A percentile compares a stretch with the other conserved stretches of the same genome.
Evolutionary conservation across 2,329 filamentous ascomycete species (phyloP).

Genomic region (Sordariomycetes sp.): DNA sequence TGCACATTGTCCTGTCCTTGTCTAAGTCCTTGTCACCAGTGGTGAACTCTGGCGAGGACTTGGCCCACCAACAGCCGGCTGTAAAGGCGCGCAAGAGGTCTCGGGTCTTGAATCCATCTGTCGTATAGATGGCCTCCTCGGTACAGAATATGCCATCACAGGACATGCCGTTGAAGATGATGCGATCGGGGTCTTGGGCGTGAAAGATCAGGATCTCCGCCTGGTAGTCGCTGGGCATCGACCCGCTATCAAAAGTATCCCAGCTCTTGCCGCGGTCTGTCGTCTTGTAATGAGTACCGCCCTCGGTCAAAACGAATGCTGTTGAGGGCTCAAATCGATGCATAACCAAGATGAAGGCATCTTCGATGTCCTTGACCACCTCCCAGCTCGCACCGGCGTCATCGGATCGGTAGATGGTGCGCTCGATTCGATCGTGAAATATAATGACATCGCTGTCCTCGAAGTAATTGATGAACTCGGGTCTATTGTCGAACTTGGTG

Average conservation of each 20-base stretch:
- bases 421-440: constrained; percentile 56
- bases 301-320: constrained; percentile 69
- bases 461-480: constrained; percentile 75
- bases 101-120: constrained; percentile 70
- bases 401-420: constrained; percentile 65
- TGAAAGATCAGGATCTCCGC: constrained; percentile 61
- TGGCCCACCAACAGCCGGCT: constrained; percentile 80
- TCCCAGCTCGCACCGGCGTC: constrained; percentile 77
- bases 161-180: constrained; percentile 72
- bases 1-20: constrained; percentile 67
- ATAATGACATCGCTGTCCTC: constrained; percentile 78
- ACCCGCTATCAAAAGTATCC: constrained; percentile 60
- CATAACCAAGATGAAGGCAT: constrained; percentile 56
- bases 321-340: constrained; percentile 71
- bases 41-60: constrained; percentile 63
- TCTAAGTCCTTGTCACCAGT: constrained; percentile 58
- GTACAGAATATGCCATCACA: constrained; percentile 57
- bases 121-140: constrained; percentile 64
- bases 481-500: constrained; percentile 57
- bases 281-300: constrained; percentile 71
- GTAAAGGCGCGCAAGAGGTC: constrained; percentile 59
- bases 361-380: constrained; percentile 52
- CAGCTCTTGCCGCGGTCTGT: constrained; percentile 75
- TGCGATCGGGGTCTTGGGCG: constrained; percentile 71
- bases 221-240: constrained; percentile 44